Evolutionary conservation across 208 protist species (phyloP).

Genomic region (Lotmaria passim): DNA sequence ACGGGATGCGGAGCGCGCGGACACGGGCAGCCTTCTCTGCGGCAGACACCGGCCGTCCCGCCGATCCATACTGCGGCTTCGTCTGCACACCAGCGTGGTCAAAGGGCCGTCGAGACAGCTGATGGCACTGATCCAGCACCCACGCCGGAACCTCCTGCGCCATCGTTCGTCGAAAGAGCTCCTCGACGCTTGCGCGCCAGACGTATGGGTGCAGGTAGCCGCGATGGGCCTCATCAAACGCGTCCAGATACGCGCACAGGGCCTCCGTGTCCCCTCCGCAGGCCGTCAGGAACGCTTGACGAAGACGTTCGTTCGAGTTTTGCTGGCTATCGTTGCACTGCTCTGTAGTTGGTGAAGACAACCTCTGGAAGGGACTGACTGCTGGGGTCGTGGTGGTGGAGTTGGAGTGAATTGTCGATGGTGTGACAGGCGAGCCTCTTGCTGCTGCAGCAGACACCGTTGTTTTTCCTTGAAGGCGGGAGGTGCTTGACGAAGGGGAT

Average conservation of each 20-base stretch:
- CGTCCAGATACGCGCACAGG: conserved; percentile 39
- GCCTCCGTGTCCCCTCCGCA: conserved; percentile 44
- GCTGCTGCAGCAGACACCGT: not conserved
- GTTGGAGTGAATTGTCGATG: no score
- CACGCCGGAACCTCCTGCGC: conserved; percentile 31
- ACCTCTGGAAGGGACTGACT: not conserved
- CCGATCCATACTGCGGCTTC: not conserved
- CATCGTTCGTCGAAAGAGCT: conserved; percentile 32
- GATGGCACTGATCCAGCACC: conserved; percentile 51
- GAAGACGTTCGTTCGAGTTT: conserved; percentile 20
- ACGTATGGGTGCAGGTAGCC: conserved; percentile 49
- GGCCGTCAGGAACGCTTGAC: conserved; percentile 31
- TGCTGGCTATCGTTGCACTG: not conserved
- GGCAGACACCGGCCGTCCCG: conserved; percentile 7
- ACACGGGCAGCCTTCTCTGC: conserved; percentile 38
- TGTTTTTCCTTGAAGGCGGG: not conserved
- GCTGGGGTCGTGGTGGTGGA: not conserved
- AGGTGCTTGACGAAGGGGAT: not conserved
- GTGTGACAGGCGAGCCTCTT: no score
- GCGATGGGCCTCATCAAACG: conserved; percentile 40
- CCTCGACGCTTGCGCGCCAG: conserved; percentile 41
- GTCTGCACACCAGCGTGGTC: conserved; percentile 26
- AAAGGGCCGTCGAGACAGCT: conserved; percentile 47
- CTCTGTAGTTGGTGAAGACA: not conserved
- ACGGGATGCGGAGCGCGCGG: conserved; percentile 38